Conservation (phyloP, 768 basidiomycete species). For the Panaeolus papilionaceus region DNA sequence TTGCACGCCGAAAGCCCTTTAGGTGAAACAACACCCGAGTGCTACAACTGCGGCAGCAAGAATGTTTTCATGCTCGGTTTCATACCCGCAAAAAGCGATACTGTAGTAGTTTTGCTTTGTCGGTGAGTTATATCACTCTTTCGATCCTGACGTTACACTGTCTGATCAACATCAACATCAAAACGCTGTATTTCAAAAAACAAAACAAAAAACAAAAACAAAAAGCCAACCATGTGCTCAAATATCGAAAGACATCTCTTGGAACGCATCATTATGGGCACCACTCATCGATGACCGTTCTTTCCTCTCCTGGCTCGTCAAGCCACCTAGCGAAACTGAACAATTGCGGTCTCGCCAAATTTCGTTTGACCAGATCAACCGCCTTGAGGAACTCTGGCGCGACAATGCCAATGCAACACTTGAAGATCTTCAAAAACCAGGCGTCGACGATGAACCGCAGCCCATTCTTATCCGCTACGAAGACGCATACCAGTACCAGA, state of each 20-base stretch:
- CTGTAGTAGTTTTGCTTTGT: constrained; percentile 96
- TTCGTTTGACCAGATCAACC: constrained; percentile 95
- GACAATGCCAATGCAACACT: constrained; percentile 94
- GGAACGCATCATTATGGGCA: constrained; percentile 98
- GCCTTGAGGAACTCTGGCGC: constrained; percentile 97
- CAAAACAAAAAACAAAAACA: too few species aligned
- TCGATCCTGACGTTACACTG: background rate
- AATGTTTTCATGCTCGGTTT: constrained; percentile 99
- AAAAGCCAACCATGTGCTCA: constrained; percentile 96
- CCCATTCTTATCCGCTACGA: constrained; percentile 90
- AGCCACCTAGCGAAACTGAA: constrained; percentile 95
- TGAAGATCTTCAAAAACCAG: constrained; percentile 96
- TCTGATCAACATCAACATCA: constrained; percentile 18
- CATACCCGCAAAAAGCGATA: constrained; percentile 98
- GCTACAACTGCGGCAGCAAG: constrained; percentile 99
- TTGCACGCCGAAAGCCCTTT: constrained; percentile 94
- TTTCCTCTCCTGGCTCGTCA: constrained; percentile 99
- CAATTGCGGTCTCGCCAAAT: constrained; percentile 97
- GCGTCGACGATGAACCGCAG: constrained; percentile 98
- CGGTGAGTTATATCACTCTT: constrained; percentile 62
- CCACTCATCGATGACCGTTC: constrained; percentile 98
- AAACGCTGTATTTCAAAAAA: constrained; percentile 4
- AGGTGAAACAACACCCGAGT: constrained; percentile 97
- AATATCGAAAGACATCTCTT: constrained; percentile 96
- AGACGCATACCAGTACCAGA: constrained; percentile 99